Conservation (phyloP, 768 basidiomycete species). For the Austroboletus eburneus region DNA sequence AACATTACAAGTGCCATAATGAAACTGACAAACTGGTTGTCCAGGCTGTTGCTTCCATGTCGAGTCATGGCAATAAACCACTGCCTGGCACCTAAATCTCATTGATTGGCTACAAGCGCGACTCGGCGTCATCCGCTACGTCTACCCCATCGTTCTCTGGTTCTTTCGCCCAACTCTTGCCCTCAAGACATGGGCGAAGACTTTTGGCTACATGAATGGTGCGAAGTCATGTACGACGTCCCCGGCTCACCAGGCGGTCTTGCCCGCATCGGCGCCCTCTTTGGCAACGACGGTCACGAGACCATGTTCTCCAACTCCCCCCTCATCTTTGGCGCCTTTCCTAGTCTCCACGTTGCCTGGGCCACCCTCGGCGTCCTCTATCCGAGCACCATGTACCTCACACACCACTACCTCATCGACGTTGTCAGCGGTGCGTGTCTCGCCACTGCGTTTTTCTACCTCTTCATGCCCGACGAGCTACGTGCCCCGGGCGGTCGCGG, state of each 20-base stretch:
- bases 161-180: conserved; percentile 79
- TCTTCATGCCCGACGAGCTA: conserved; percentile 81
- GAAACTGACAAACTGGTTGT: too few species aligned
- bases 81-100: too few species aligned
- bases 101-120: too few species aligned
- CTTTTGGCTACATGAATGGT: conserved; percentile 99
- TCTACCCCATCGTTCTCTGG: conserved; percentile 84
- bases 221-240: conserved; percentile 93
- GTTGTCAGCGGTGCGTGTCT: conserved; percentile 92
- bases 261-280: conserved; percentile 87
- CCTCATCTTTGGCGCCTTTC: conserved; percentile 92
- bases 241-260: conserved; percentile 92
- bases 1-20: too few species aligned
- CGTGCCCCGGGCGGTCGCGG: conserved; percentile 47
- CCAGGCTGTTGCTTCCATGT: too few species aligned
- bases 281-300: conserved; percentile 73
- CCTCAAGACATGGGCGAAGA: conserved; percentile 79
- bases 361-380: conserved; percentile 90
- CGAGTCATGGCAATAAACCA: too few species aligned
- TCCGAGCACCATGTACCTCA: conserved; percentile 99
- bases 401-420: conserved; percentile 98
- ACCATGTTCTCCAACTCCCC: conserved; percentile 81
- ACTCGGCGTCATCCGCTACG: conserved; percentile 94
- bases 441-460: conserved; percentile 81
- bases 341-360: conserved; percentile 85